Conservation (phyloP, 2,329 filamentous ascomycete genomes). For the Laburnicola sp. region DNA sequence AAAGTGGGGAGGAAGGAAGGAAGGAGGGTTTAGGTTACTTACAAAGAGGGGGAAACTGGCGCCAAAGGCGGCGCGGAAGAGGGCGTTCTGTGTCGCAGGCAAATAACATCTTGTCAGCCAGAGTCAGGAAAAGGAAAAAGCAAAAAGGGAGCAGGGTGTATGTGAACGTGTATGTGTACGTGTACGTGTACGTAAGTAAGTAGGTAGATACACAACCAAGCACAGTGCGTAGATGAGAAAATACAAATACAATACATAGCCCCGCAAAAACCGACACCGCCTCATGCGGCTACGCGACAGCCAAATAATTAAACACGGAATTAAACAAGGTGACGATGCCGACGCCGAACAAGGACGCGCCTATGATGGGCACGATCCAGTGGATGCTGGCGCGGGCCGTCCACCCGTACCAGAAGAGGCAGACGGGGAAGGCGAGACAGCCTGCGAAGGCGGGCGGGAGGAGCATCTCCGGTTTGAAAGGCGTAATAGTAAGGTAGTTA, state of each 20-base stretch:
- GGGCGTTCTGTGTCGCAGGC: constrained; percentile 29
- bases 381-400: no score
- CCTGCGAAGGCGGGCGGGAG: constrained; percentile 39
- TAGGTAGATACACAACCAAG: no score
- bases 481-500: constrained; percentile 26
- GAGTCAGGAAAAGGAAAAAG: no score
- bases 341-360: constrained; percentile 38
- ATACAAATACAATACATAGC: no score
- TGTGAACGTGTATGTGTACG: no score
- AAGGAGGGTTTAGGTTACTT: constrained; percentile 6
- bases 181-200: no score
- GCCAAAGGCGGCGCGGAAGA: constrained; percentile 44
- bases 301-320: constrained; percentile 48
- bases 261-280: constrained; percentile 45
- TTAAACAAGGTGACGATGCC: constrained; percentile 48
- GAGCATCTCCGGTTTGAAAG: constrained; percentile 39
- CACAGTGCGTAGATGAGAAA: no score
- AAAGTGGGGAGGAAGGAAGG: neutral
- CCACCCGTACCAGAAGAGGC: constrained; percentile 47
- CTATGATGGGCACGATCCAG: constrained; percentile 43
- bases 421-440: constrained; percentile 38
- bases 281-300: constrained; percentile 43
- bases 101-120: no score
- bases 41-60: constrained; percentile 46
- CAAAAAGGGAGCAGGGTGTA: no score